Percentiles rank a stretch among this genome's conserved stretches.
phyloP scores from a whole-genome alignment of 306 rosid species.

The Fragaria ananassa region DNA sequence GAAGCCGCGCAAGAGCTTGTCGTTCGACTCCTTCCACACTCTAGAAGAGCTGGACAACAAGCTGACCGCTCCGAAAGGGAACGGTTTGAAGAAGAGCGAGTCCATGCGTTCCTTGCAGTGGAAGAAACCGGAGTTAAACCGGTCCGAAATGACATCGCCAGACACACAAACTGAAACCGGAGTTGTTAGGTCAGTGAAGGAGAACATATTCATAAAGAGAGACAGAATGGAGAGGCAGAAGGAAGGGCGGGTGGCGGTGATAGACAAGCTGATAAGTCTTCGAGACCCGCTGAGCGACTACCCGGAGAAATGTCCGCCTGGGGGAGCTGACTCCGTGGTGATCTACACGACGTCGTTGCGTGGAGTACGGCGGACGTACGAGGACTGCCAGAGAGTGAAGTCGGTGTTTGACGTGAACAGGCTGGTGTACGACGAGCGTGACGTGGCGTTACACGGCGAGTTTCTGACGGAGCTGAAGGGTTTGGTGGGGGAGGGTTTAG shows the following conservation, averaged over 20 bases:
- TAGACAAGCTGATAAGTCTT: conserved; percentile 22
- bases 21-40: conserved; percentile 82
- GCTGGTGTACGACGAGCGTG: conserved; percentile 76
- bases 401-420: conserved; percentile 53
- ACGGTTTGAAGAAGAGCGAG: conserved; percentile 28
- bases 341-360: conserved; percentile 85
- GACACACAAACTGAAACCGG: not conserved
- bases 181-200: conserved; percentile 34
- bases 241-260: conserved; percentile 42
- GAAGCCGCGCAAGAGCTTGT: conserved; percentile 38
- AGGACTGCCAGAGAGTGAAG: conserved; percentile 62
- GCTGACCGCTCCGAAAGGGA: conserved; percentile 24
- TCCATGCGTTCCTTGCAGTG: conserved; percentile 5
- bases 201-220: conserved; percentile 62
- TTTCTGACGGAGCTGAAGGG: conserved; percentile 59
- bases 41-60: conserved; percentile 69
- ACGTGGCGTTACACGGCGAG: conserved; percentile 78
- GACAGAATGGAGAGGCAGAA: conserved; percentile 66
- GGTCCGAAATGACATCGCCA: not conserved
- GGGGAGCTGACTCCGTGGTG: conserved; percentile 61
- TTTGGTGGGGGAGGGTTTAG: conserved; percentile 36
- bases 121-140: not conserved
- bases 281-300: conserved; percentile 55
- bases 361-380: conserved; percentile 72
- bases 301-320: conserved; percentile 75